Evolutionary conservation across 1,139 yeast species (phyloP), one percentile per base, ranked within the genome.

Genomic region (Lipomyces yarrowii): DNA sequence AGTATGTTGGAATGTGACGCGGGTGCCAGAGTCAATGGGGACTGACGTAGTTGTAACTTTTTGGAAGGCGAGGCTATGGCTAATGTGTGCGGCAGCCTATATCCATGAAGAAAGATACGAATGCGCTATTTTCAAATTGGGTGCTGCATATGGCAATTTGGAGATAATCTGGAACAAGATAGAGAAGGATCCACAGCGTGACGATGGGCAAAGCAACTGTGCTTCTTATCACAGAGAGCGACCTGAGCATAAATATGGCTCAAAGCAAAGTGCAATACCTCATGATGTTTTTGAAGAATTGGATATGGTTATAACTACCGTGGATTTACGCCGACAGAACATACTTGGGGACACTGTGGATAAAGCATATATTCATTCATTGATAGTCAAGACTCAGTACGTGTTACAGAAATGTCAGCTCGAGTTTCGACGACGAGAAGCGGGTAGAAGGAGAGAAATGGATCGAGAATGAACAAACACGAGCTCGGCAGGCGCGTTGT

Each of bases 261-360:
- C n/a, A 13, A 23, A 18, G 32, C 18, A 10, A 2, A 21, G 39
- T 56, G 62, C 32, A 21, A 18, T 23, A 32, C 23, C 57, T 23
- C n/a, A 15, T 39, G 48, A 21, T 2, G 46, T 63, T 18, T 63
- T 23, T 32, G 59, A 63, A n/a, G 42, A 48, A n/a, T 56, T 63
- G 23, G 65, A 59, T 37, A 7, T 15, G 33, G 6, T 63, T 32
- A 13, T 63, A 21, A n/a, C 59, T 2, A 39, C 52, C 13, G 26
- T 35, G 13, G 65, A 63, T 39, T 18, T 63, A 6, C 35, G 59
- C 8, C 55, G 65, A 8, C 64, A n/a, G 2, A 26, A 53, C 8
- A 53, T 59, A 21, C 26, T 33, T 4, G 65, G 62, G 11, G 65
- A 63, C 18, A 23, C 59, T 23, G 26, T 59, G 15, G 60, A 63